Conservation (phyloP, 208 protist species). For the Leishmania tarentolae region DNA sequence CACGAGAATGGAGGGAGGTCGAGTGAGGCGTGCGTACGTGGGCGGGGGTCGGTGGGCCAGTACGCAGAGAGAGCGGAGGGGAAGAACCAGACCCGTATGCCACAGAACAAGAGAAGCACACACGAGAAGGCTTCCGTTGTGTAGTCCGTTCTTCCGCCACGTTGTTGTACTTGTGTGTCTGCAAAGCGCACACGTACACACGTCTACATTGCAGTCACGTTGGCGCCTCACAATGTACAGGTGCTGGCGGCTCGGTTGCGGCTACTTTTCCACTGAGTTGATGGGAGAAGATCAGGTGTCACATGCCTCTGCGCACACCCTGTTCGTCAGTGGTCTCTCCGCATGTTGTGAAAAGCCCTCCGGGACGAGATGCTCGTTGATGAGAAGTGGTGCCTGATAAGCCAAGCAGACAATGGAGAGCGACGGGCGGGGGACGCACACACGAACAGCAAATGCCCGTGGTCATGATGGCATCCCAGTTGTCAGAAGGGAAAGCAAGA, state of each 20-base stretch:
- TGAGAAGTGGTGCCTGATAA: not conserved
- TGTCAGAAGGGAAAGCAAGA: not conserved
- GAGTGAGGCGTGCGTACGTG: no score
- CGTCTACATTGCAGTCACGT: not conserved
- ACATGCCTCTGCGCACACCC: no score
- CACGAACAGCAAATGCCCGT: not conserved
- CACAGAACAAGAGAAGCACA: no score
- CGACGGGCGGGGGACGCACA: no score
- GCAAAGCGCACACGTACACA: not conserved
- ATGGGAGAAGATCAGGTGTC: no score
- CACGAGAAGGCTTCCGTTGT: no score
- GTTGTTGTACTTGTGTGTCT: not conserved
- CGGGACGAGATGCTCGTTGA: not conserved
- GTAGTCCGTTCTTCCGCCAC: not conserved
- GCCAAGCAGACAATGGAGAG: not conserved
- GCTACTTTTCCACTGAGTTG: not conserved
- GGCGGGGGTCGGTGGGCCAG: no score
- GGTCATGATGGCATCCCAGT: not conserved
- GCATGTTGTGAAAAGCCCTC: not conserved
- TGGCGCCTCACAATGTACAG: not conserved
- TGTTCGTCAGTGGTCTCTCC: no score
- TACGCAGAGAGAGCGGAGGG: no score
- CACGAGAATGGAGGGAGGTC: no score
- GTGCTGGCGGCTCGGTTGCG: not conserved
- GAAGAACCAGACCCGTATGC: no score